Base-by-base conservation (phyloP, 495 filamentous ascomycete species). In the Podospora bellae-mahoneyi region DNA sequence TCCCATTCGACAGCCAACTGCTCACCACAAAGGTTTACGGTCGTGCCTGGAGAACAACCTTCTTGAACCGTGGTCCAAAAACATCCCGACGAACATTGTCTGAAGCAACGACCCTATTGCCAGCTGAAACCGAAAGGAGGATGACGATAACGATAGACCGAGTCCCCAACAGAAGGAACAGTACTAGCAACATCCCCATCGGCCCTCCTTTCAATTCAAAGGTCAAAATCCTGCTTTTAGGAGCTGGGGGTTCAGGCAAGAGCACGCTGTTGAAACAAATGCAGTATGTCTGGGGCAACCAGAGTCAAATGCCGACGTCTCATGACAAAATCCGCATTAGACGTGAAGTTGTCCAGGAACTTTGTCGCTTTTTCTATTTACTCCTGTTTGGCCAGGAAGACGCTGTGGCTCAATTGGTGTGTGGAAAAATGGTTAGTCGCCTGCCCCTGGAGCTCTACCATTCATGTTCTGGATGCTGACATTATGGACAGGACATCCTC, bases 1-100 rank as follows among this genome's bases (percentile, higher is more conserved):
- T 65, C 20, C 20, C 39, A 13, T 65, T 65, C 48, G 63, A 65
- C 44, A 27, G 15, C n/a, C 15, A 65, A 23, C 44, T 65, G 44
- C 23, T 65, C 10, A 54, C 19, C 7, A 54, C 63, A 2, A 65
- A 56, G 23, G 63, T 65, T 7, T 65, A 65, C 63, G 63, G 30
- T 23, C 39, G 53, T 16, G 63, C 63, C 4, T 54, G 39, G 44
- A 34, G 63, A n/a, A 26, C 60, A 10, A 34, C 60, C 23, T 10
- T 62, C 18, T n/a, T 28, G 16, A n/a, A n/a, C 9, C 20, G 18
- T 16, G 26, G 26, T 62, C 19, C 16, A 20, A 9, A 19, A 5
- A 26, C 55, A 18, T 15, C 55, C 16, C 55, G 55, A 2, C n/a
- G 55, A 58, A 58, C 55, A 58, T 9, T 20, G 18, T 58, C 55